Evolutionary conservation across 2,329 filamentous ascomycete species (phyloP), one percentile per base, ranked within the genome.

Genomic region (Neoascochyta sp.): DNA sequence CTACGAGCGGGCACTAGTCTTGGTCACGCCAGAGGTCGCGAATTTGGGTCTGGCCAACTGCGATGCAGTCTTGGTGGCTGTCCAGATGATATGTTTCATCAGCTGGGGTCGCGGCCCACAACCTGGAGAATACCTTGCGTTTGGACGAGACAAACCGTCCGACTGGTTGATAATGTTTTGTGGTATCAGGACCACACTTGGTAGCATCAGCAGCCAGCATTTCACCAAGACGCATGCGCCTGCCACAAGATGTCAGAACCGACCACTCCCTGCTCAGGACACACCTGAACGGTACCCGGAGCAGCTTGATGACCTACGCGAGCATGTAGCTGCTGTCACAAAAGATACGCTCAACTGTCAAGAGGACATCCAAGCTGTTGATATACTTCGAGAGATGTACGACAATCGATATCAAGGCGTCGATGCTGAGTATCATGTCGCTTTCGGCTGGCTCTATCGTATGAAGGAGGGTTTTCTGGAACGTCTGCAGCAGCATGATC

Each of bases 161-260:
- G 49, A 57, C 15, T 57, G 52, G 52, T 41, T 57, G n/a, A 26
- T 50, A 21, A 52, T 57, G 49, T 56, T 57, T 13, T 46, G 50
- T 17, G 54, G 52, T 1, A 46, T 57, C 3, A 42, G 47, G 13
- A 51, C 47, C 2, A 57, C 49, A n/a, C 23, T 39, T 3, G 20
- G 42, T 8, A 41, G 34, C 7, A n/a, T 48, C 6, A 30, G 14
- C 8, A 17, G 30, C 2, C 15, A 30, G 5, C 8, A 28, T 9
- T 46, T 45, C 11, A 22, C 22, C 3, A 41, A 38, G 16, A 41
- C 36, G 7, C 22, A 40, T 31, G 35, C 27, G 3, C 39, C 43
- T 4, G 27, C 31, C 12, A n/a, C 27, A 5, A 24, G 25, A 14
- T 15, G 18, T 11, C 43, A 42, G 25, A 18, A 16, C 5, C 43